A percentile compares a stretch with the other conserved stretches of the same genome.
phyloP scores from a whole-genome alignment of 306 rosid species.

The Citrullus mucosospermus region DNA sequence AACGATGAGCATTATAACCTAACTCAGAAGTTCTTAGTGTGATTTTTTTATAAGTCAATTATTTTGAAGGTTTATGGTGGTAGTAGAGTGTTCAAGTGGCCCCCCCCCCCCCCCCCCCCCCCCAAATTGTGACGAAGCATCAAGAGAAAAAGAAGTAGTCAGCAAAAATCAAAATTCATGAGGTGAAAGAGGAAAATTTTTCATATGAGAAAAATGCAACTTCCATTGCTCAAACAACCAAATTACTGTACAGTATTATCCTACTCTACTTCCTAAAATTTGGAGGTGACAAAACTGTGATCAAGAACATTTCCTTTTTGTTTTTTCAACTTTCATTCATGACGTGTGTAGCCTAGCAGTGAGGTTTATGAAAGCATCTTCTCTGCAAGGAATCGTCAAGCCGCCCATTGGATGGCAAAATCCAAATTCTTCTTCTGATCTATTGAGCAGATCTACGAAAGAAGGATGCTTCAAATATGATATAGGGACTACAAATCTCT shows the following conservation, averaged over 20 bases:
- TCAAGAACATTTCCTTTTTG: background rate
- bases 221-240: background rate
- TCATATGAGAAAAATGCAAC: background rate
- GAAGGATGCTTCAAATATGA: constrained; percentile 29
- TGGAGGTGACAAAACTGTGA: background rate
- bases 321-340: background rate
- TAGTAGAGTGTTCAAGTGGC: too few relatives aligned
- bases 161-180: background rate
- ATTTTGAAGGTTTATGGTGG: too few relatives aligned
- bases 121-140: too few relatives aligned
- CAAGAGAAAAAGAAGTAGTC: background rate
- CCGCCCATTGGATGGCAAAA: constrained; percentile 45
- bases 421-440: constrained; percentile 41
- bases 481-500: constrained; percentile 29
- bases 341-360: constrained; percentile 12
- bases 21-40: too few relatives aligned
- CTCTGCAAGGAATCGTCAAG: constrained; percentile 40
- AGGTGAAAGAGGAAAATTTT: background rate
- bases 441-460: constrained; percentile 25
- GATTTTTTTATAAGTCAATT: too few relatives aligned
- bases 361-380: constrained; percentile 26
- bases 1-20: too few relatives aligned
- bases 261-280: background rate
- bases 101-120: too few relatives aligned
- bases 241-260: background rate